Base-by-base conservation (phyloP, 2,329 filamentous ascomycete species). In the Lasiodiplodia gonubiensis region DNA sequence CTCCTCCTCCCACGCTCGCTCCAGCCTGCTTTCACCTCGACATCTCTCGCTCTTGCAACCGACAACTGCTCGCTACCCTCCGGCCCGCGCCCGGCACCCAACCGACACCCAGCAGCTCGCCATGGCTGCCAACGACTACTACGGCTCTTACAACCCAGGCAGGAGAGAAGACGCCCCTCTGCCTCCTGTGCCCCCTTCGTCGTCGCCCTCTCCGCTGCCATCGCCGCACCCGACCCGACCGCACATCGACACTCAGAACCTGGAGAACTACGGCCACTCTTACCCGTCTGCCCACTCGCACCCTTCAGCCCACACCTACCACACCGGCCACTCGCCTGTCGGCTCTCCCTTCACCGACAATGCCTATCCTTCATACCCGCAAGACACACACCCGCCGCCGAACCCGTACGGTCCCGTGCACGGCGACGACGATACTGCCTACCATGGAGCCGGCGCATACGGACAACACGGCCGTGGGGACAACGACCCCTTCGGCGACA, bases 331-430 rank as follows among this genome's bases (percentile, higher is more conserved):
- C 66, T 54, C 55, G 46, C 69, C 72, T 30, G 71, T 74, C 21
- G 73, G 80, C 72, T 86, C 85, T 57, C 86, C 89, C 67, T 91
- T 91, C 76, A 88, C 90, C 77, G 89, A 91, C 76, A 83, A 89
- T 78, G 84, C 85, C 67, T 90, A 91, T 74, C 87, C 88, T 67
- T 81, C 85, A 61, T 83, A 83, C 73, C 79, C 83, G 68, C 77
- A 57, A 12, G 35, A 74, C 68, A 65, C 75, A 75, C 51, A 75
- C 80, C 59, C 52, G 16, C 76, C 83, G 66, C 82, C 84, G 69
- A 86, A 90, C 71, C 86, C 86, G 23, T 80, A 67, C 57, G 66
- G 66, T 12, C 64, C 83, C 68, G 89, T 91, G 74, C 84, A 88
- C 72, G 85, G 86, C 59, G 80, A 85, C 64, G 84, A 85, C 70